Base-by-base conservation (phyloP, 176 grass and related monocot species). In the Alloteropsis semialata region DNA sequence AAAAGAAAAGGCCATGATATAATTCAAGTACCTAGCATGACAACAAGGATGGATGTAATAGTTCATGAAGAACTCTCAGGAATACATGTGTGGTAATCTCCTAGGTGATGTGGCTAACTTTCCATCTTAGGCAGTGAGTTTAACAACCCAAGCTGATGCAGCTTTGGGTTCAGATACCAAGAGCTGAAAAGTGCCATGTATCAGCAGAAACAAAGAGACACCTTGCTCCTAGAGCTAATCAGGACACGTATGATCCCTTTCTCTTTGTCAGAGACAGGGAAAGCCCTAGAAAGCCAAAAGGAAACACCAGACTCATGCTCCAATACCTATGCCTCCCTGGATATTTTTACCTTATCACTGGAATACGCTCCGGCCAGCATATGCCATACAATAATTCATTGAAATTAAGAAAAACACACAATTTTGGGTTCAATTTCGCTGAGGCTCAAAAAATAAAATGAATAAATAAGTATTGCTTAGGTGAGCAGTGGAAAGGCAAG, bases 211-310 rank as follows among this genome's bases (percentile, higher is more conserved):
- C 46, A 43, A 92, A n/a, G n/a, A n/a, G n/a, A 66, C 21, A 54
- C 60, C 54, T 88, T 41, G 28, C 34, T 33, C 44, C 22, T 74
- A 58, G 28, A 67, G 37, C 73, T 24, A 85, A 80, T 34, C 14
- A 80, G 33, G 79, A 81, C 86, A 87, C 69, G 88, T 89, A 72
- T 30, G 38, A 27, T 34, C 13, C n/a, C 62, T 70, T 51, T 79
- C 1, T 61, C 56, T 55, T 34, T 45, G n/a, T 37, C 27, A 77
- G 12, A 16, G 65, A 42, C 36, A 76, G 49, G 60, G 73, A 75
- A 21, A 51, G 24, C 8, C 62, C 60, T 11, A 69, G 60, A 89
- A 45, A 45, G 61, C 76, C 77, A 85, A 89, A 75, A 85, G 77
- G 43, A 76, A 85, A 75, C 82, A 54, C 34, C 72, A 81, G 83